Evolutionary conservation across 1,284 basidiomycete genomes (phyloP), one percentile per base, ranked within the genome.

Genomic region (Leccinum huronense): DNA sequence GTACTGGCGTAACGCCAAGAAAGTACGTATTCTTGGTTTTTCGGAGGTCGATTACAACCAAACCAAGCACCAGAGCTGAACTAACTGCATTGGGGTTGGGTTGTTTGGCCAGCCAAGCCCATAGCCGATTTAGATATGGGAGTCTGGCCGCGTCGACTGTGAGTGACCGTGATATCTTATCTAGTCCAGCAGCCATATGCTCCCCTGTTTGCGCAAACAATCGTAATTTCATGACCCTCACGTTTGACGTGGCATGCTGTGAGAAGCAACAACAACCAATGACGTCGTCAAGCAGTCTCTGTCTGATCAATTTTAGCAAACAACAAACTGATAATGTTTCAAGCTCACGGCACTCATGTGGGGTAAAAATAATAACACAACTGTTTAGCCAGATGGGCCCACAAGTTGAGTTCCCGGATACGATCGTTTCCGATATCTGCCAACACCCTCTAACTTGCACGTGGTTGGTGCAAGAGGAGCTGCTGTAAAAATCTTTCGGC

Each of bases 81-180:
- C 48, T 51, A 51, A 51, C 48, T 51, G 48, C 19, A 51, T 51
- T 11, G 5, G 45, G 45, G 45, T 48, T 48, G 19, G n/a, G 45
- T 19, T 48, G 45, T 48, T 48, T 48, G 19, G 45, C 11, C 11
- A 10, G n/a, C 3, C 45, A 48, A 48, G 42, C 42, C 9, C 42
- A 11, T 19, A 51, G 23, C 48, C 48, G 19, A 23, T 23, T 38
- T 60, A 8, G 34, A 27, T 14, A 11, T 38, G 16, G 64, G 31
- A 27, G 19, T 42, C 65, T 27, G 38, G 45, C 34, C 2, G 2
- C 13, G 33, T 27, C 13, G 19, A 34, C 14, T 8, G 10, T 53
- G 30, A 13, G 53, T 9, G 27, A 48, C 59, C 14, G 16, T n/a
- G 30, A n/a, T 54, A 67, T 67, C 66, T 67, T 65, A 67, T 69